These are phyloP conservation scores for Rhytidiadelphus loreus DNA, from an alignment of 225 moss, liverwort and hornwort genomes.

Conservation along the genomic window DNA sequence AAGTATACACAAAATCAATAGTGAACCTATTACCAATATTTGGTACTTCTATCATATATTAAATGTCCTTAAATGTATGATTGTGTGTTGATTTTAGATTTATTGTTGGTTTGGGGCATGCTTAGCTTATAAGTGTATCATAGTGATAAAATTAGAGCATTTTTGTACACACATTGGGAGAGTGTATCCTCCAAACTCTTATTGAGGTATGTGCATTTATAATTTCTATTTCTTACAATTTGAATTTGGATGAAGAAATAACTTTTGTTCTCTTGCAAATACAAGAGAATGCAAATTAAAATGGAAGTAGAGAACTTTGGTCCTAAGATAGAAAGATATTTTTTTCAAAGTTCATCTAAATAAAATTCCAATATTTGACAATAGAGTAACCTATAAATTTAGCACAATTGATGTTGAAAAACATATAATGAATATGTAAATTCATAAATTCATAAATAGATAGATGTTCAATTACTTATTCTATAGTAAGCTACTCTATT, in stretches of 20 bases:
- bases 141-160: not conserved
- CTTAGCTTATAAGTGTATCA: not conserved
- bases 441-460: not conserved
- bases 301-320: not conserved
- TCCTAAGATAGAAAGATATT: not conserved
- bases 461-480: not conserved
- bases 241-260: not conserved
- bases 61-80: not conserved
- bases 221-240: not conserved
- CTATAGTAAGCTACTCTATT: not conserved
- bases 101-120: not conserved
- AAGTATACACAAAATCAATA: not conserved
- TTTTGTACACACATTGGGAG: accelerated
- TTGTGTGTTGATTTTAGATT: not conserved
- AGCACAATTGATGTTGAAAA: not conserved
- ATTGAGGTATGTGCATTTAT: not conserved
- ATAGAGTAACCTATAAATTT: not conserved
- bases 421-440: not conserved
- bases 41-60: not conserved
- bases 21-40: not conserved
- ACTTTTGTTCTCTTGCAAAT: not conserved
- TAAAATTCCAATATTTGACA: not conserved
- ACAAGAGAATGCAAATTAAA: not conserved
- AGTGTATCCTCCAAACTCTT: not conserved
- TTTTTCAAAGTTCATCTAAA: not conserved